Base-by-base conservation (phyloP, 177 flowering plant species). In the Vitis hybrid region DNA sequence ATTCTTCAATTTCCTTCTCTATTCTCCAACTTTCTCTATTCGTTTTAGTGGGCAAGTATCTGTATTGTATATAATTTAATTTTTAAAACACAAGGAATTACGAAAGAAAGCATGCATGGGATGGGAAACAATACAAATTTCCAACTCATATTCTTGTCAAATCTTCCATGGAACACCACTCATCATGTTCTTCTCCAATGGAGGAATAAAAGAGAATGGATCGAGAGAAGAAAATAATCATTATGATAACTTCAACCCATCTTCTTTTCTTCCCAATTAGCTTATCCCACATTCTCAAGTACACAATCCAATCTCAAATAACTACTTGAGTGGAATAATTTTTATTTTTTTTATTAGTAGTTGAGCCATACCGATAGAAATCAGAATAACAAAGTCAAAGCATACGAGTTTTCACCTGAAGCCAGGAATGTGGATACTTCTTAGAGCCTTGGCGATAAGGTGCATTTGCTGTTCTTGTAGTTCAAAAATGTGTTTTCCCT, bases 21-120 rank as follows among this genome's bases (percentile, higher is more conserved):
- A 86, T 18, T 67, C 70, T 81, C 89, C 90, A 74, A 76, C 84
- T 83, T 78, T 73, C 72, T 67, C 75, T 80, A 78, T 91, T 91
- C 56, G 77, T 80, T 74, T 71, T 81, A 0, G 93, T 88, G 0
- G 92, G 93, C 66, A 88, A 61, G 66, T 83, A 89, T 79, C 91
- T 87, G 73, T 55, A 50, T 19, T 32, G 9, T n/a, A 10, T 17
- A 4, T 8, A 17, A 54, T 35, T 35, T 35, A 35, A 35, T 35
- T 35, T 35, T 35, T 6, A 4, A 35, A 6, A 35, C 46, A 24
- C 27, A 24, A 24, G 27, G 27, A 24, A 24, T 24, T 24, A 24
- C 27, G 27, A 24, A 24, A 24, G 27, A 24, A 24, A 24, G 27
- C 27, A 2, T 24, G 27, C 27, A 24, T 24, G 27, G 27, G 27